These are phyloP conservation scores for Xylariaceae sp. DNA, from an alignment of 2,329 filamentous ascomycete species.

Conservation along the genomic window DNA sequence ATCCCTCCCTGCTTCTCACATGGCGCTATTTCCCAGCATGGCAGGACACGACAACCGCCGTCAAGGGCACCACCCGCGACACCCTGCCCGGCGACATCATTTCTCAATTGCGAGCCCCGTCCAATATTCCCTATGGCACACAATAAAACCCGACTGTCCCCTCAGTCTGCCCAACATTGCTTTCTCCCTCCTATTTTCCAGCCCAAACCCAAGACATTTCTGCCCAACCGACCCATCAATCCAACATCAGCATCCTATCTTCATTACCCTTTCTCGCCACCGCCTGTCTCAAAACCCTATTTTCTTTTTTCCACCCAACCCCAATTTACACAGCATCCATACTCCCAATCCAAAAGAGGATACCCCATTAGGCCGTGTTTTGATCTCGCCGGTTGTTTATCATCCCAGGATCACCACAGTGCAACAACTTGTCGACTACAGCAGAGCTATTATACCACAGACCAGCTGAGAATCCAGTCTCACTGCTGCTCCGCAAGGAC, in stretches of 20 bases:
- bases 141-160: slow-evolving; percentile 56
- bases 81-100: slow-evolving; percentile 13
- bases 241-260: slow-evolving; percentile 28
- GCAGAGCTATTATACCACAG: slow-evolving; percentile 21
- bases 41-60: slow-evolving; percentile 29
- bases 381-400: slow-evolving; percentile 28
- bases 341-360: slow-evolving; percentile 15
- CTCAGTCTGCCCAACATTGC: slow-evolving; percentile 44
- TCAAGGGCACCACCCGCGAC: slow-evolving; percentile 25
- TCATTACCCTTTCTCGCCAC: slow-evolving; percentile 27
- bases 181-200: slow-evolving; percentile 40
- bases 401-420: slow-evolving; percentile 31
- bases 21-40: slow-evolving; percentile 20
- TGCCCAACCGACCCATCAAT: slow-evolving; percentile 37
- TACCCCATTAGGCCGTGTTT: slow-evolving; percentile 29
- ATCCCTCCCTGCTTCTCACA: background rate
- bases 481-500: slow-evolving; percentile 31
- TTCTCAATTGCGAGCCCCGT: slow-evolving; percentile 32
- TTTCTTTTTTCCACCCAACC: slow-evolving; percentile 29
- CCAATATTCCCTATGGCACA: slow-evolving; percentile 33
- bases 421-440: slow-evolving; percentile 31
- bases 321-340: slow-evolving; percentile 23
- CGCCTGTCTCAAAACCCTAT: slow-evolving; percentile 31
- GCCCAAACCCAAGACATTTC: slow-evolving; percentile 39
- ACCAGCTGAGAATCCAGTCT: slow-evolving; percentile 34